A percentile compares a stretch with the other conserved stretches of the same genome.
phyloP scores from a whole-genome alignment of 83 land plant species.

The Picea engelmannii region DNA sequence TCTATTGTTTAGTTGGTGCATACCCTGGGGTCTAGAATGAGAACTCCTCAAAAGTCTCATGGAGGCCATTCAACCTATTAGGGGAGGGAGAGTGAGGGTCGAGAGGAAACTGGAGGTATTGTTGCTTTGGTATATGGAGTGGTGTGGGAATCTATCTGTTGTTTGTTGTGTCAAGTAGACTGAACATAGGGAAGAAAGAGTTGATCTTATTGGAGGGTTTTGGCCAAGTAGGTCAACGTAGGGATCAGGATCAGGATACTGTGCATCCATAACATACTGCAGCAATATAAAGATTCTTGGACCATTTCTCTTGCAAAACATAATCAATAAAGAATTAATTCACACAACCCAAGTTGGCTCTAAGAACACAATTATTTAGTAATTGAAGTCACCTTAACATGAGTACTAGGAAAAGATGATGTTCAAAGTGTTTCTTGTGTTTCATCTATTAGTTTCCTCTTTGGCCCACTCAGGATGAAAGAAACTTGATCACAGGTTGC shows the following conservation, averaged over 20 bases:
- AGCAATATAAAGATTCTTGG: constrained; percentile 46
- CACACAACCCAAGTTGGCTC: neutral
- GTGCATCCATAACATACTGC: constrained; percentile 41
- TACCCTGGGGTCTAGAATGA: too few relatives aligned
- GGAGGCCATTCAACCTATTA: too few relatives aligned
- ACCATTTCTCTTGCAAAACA: constrained; percentile 40
- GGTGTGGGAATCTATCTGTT: too few relatives aligned
- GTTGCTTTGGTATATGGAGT: too few relatives aligned
- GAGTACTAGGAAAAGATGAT: constrained; percentile 78
- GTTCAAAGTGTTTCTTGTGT: constrained; percentile 86
- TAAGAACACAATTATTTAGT: neutral
- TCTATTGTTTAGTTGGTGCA: too few relatives aligned
- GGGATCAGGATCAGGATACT: constrained; percentile 20
- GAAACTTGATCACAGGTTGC: constrained; percentile 54
- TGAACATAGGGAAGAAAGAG: too few relatives aligned
- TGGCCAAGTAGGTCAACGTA: too few relatives aligned
- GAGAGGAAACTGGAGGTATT: too few relatives aligned
- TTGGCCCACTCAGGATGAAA: constrained; percentile 38
- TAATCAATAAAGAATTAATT: neutral
- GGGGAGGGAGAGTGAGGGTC: too few relatives aligned
- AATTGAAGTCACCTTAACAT: constrained; percentile 60
- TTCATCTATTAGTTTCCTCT: constrained; percentile 62
- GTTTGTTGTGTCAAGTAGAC: too few relatives aligned
- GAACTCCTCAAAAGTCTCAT: too few relatives aligned
- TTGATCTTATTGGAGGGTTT: too few relatives aligned